Percentiles rank a stretch among this genome's conserved stretches.
These are phyloP conservation scores for Ophiostoma tasmaniense DNA, from an alignment of 2,329 filamentous ascomycete species.

Conservation along the genomic window DNA sequence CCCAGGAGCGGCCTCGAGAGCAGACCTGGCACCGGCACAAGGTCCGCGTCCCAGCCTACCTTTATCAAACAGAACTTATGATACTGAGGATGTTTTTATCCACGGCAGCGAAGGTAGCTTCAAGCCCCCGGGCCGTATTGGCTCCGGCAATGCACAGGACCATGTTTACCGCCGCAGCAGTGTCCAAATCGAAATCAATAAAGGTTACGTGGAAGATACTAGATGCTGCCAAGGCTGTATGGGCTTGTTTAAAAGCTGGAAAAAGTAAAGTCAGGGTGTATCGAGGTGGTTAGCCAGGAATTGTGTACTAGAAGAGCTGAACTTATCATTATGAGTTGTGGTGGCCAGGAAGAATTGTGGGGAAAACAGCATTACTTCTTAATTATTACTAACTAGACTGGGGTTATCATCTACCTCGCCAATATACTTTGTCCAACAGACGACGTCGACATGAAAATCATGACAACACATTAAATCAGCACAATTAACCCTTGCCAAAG, in stretches of 20 bases:
- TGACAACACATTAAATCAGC: too few species aligned
- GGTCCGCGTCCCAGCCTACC: too few species aligned
- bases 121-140: too few species aligned
- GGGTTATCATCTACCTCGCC: not conserved
- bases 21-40: too few species aligned
- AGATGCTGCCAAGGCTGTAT: not conserved
- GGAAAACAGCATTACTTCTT: not conserved
- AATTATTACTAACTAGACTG: conserved; percentile 1
- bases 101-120: not conserved
- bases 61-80: too few species aligned
- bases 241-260: not conserved
- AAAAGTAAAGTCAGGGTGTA: not conserved
- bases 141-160: too few species aligned
- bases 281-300: not conserved
- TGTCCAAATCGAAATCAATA: too few species aligned
- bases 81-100: too few species aligned
- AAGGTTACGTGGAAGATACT: not conserved
- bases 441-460: not conserved
- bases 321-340: not conserved
- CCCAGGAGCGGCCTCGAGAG: not conserved
- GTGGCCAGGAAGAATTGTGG: not conserved
- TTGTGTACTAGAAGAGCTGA: not conserved
- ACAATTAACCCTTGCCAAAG: not conserved
- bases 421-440: not conserved
- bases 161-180: not conserved